A percentile compares a stretch with the other conserved stretches of the same genome.
phyloP scores from a whole-genome alignment of 2,329 filamentous ascomycete species.

The Dryadomyces quercivorus region DNA sequence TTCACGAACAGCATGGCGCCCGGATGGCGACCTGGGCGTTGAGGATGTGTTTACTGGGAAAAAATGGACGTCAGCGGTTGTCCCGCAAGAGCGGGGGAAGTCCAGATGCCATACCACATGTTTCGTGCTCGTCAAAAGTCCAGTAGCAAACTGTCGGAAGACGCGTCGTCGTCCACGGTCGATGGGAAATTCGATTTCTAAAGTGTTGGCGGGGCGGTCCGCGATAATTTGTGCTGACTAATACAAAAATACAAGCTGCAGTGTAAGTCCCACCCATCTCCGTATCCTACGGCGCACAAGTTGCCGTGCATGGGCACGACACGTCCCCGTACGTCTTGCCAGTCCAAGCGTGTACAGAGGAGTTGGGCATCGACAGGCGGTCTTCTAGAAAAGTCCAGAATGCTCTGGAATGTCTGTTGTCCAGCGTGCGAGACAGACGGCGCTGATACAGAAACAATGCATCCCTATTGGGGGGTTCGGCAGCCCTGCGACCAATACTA shows the following conservation, averaged over 20 bases:
- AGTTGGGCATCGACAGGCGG: too few species aligned
- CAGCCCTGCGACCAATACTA: too few species aligned
- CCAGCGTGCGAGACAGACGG: too few species aligned
- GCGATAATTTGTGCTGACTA: not conserved
- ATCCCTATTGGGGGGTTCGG: too few species aligned
- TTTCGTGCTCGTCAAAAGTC: not conserved
- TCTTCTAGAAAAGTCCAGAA: too few species aligned
- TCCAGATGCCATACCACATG: constrained; percentile 2
- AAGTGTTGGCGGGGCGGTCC: not conserved
- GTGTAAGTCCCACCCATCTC: too few species aligned
- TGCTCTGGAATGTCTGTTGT: too few species aligned
- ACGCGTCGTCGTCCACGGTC: not conserved
- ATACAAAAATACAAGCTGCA: not conserved
- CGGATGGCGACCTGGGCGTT: constrained; percentile 97
- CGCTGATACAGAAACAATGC: too few species aligned
- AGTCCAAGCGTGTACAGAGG: too few species aligned
- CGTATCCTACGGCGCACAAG: too few species aligned
- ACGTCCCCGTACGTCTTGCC: too few species aligned
- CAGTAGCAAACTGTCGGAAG: not conserved
- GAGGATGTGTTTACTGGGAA: constrained; percentile 80
- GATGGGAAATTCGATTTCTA: not conserved
- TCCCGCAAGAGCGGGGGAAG: not conserved
- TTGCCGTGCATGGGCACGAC: too few species aligned
- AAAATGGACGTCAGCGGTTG: not conserved
- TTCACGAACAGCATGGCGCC: constrained; percentile 75